Evolutionary conservation across 805 yeast genomes (phyloP).

Genomic region (Suhomyces emberorum): DNA sequence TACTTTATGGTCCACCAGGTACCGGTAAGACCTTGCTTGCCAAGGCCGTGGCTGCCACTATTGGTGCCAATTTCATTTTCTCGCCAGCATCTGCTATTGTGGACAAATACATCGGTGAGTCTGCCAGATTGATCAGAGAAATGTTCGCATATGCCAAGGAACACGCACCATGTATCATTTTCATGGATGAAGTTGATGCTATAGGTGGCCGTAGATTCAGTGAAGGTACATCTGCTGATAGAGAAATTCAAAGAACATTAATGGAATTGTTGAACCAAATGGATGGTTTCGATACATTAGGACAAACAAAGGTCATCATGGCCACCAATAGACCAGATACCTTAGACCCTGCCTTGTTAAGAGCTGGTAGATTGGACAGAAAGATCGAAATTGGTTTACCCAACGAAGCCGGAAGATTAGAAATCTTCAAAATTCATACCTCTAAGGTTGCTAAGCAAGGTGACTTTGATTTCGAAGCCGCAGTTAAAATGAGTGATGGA

Average conservation of each 20-base stretch:
- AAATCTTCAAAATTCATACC: constrained; percentile 91
- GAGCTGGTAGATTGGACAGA: constrained; percentile 97
- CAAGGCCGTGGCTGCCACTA: constrained; percentile 97
- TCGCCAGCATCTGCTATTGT: constrained; percentile 99
- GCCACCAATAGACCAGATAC: constrained; percentile 99
- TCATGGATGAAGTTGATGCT: constrained; percentile 98
- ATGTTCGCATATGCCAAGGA: constrained; percentile 98
- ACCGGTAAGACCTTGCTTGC: constrained; percentile 96
- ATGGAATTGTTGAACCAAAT: constrained; percentile 96
- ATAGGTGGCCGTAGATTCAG: constrained; percentile 97
- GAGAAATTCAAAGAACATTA: constrained; percentile 96
- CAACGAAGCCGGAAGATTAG: constrained; percentile 91
- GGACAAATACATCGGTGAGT: constrained; percentile 96
- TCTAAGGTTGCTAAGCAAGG: constrained; percentile 83
- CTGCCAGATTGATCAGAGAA: constrained; percentile 93
- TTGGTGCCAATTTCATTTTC: constrained; percentile 95
- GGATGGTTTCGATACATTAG: constrained; percentile 97
- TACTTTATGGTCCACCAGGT: constrained; percentile 97
- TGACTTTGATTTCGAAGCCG: constrained; percentile 95
- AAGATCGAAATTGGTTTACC: constrained; percentile 95
- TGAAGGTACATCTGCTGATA: constrained; percentile 97
- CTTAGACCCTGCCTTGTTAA: constrained; percentile 90
- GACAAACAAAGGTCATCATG: constrained; percentile 97
- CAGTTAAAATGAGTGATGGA: constrained; percentile 98
- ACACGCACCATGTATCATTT: constrained; percentile 96